Conservation (phyloP, 345 rosid species). For the Eucalyptus sp. region DNA sequence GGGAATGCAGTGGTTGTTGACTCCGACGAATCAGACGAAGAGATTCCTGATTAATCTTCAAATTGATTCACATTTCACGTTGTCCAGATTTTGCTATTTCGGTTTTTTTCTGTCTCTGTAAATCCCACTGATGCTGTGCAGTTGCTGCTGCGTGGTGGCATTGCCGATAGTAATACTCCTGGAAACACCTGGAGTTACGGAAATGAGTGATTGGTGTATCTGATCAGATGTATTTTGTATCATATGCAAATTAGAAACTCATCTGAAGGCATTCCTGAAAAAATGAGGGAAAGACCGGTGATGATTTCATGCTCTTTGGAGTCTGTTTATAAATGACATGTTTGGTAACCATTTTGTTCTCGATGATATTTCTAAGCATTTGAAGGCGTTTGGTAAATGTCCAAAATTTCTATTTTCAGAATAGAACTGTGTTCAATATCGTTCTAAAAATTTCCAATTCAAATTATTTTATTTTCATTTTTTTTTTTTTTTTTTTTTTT, state of each 20-base stretch:
- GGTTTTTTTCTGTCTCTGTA: neutral
- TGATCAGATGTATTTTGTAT: neutral
- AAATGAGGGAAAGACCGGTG: neutral
- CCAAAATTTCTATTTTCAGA: no score
- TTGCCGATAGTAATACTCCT: neutral
- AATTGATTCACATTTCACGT: neutral
- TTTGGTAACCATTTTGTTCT: no score
- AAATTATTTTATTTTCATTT: no score
- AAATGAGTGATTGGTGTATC: neutral
- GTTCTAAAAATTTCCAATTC: no score
- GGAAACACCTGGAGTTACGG: neutral
- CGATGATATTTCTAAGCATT: no score
- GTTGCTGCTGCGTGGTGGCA: neutral
- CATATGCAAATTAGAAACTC: neutral
- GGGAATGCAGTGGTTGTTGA: neutral
- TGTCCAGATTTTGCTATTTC: neutral
- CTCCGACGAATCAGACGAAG: slow-evolving; percentile 7
- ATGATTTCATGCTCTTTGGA: neutral
- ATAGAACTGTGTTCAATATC: rapidly evolving
- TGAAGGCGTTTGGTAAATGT: no score
- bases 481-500: rapidly evolving
- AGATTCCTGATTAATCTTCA: neutral
- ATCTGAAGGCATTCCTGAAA: neutral
- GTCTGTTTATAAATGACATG: no score
- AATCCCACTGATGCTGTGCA: neutral